A percentile compares a stretch with the other conserved stretches of the same genome.
Conservation (phyloP, 371 early-diverging fungal genomes). For the Mycotypha africana region DNA sequence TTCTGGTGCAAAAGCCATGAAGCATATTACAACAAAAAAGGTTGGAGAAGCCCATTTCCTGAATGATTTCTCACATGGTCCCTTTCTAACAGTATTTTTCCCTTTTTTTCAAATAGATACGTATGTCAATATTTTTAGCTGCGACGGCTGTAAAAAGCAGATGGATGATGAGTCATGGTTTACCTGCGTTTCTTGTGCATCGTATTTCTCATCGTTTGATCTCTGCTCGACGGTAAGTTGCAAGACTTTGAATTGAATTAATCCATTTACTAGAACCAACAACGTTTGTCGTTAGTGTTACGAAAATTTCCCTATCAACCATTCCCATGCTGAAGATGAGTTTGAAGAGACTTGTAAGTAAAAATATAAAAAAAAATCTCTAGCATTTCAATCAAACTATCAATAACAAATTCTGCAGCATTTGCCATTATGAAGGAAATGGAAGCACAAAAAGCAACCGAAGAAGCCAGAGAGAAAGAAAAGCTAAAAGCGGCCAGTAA, state of each 20-base stretch:
- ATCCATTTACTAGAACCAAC: too few species aligned
- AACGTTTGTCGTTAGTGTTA: conserved; percentile 49
- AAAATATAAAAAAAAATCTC: conserved; percentile 7
- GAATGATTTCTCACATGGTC: background rate
- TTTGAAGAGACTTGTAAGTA: conserved; percentile 58
- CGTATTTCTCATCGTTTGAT: conserved; percentile 70
- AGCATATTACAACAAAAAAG: conserved; percentile 45
- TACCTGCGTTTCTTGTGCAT: conserved; percentile 63
- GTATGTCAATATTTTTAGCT: conserved; percentile 65
- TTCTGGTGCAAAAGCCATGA: conserved; percentile 87
- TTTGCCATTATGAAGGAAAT: conserved; percentile 38
- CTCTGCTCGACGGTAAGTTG: conserved; percentile 61
- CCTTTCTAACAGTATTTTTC: too few species aligned
- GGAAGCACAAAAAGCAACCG: conserved; percentile 49
- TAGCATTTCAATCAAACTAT: too few species aligned
- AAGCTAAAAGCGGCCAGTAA: conserved; percentile 30
- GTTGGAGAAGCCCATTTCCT: too few species aligned
- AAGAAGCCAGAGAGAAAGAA: conserved; percentile 36
- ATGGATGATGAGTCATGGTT: conserved; percentile 60
- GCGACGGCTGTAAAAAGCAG: conserved; percentile 61
- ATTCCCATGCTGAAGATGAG: conserved; percentile 52
- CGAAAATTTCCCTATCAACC: conserved; percentile 42
- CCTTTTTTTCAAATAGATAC: too few species aligned
- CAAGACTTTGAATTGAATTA: too few species aligned
- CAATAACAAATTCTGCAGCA: too few species aligned